A percentile compares a stretch with the other conserved stretches of the same genome.
These are phyloP conservation scores for Penicillium desertorum DNA, from an alignment of 495 filamentous ascomycete genomes.

Conservation along the genomic window DNA sequence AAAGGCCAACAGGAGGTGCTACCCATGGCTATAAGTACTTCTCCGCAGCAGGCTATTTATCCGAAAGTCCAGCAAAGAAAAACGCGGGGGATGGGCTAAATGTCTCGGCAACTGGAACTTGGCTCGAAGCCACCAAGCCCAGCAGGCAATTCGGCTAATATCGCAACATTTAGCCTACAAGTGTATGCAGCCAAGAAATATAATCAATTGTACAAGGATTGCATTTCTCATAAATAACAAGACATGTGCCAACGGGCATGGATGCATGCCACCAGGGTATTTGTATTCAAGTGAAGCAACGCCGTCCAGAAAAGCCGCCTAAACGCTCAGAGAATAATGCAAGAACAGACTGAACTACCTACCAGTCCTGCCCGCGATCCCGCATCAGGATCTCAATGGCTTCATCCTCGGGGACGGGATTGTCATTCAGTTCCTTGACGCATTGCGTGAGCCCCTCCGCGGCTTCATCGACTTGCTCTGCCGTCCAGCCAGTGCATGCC, in stretches of 20 bases:
- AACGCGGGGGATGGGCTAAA: conserved; percentile 15
- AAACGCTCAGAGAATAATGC: conserved; percentile 24
- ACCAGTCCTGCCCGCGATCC: conserved; percentile 52
- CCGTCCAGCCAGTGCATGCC: conserved; percentile 48
- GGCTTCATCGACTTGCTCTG: conserved; percentile 49
- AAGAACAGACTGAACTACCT: conserved; percentile 30
- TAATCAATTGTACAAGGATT: conserved; percentile 8
- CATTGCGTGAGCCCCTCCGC: conserved; percentile 48
- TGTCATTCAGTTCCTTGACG: conserved; percentile 50
- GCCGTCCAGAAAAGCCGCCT: conserved; percentile 18
- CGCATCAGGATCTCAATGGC: conserved; percentile 51
- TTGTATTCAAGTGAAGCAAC: conserved; percentile 28
- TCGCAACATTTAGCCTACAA: conserved; percentile 11
- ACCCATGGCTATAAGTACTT: conserved; percentile 2
- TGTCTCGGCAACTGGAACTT: neutral
- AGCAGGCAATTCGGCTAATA: conserved; percentile 6
- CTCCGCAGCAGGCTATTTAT: conserved; percentile 3
- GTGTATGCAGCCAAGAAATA: neutral
- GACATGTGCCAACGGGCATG: conserved; percentile 22
- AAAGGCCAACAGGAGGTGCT: neutral
- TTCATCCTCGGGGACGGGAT: conserved; percentile 49
- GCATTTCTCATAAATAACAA: conserved; percentile 21
- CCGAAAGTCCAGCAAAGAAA: neutral
- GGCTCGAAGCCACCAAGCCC: conserved; percentile 6
- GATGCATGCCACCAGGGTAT: conserved; percentile 27